Conservation (phyloP, 73 alveolate genomes). For the Paramecium biaurelia region DNA sequence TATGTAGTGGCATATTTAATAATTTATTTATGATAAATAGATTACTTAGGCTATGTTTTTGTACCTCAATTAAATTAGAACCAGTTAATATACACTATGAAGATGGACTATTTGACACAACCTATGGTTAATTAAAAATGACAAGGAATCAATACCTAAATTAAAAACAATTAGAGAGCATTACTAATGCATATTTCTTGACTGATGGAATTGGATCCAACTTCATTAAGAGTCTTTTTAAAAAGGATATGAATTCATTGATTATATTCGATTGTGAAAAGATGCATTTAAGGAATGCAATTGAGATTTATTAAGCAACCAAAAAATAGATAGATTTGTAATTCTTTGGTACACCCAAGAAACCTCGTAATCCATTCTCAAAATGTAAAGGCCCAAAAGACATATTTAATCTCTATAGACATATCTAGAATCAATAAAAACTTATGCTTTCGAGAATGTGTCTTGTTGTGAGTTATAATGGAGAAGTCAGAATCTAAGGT, state of each 20-base stretch:
- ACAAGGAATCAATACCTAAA: not conserved
- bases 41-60: not conserved
- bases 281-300: conserved; percentile 55
- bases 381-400: conserved; percentile 53
- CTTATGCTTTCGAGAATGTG: conserved; percentile 36
- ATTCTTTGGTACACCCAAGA: conserved; percentile 47
- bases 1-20: not conserved
- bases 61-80: not conserved
- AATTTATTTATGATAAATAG: not conserved
- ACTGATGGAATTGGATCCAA: conserved; percentile 17
- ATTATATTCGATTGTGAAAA: conserved; percentile 23
- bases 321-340: conserved; percentile 12
- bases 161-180: not conserved
- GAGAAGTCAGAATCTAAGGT: conserved; percentile 56
- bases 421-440: conserved; percentile 40
- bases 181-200: not conserved
- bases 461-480: conserved; percentile 27
- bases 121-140: conserved; percentile 32
- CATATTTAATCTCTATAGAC: conserved; percentile 36
- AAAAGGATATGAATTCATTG: conserved; percentile 13
- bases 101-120: conserved; percentile 27
- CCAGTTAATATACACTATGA: not conserved
- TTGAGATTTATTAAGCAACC: conserved; percentile 29
- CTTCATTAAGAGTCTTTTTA: conserved; percentile 13
- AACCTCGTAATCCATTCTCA: conserved; percentile 51